phyloP scores from a whole-genome alignment of 768 basidiomycete genomes.

The Pleurotus pulmonarius region DNA sequence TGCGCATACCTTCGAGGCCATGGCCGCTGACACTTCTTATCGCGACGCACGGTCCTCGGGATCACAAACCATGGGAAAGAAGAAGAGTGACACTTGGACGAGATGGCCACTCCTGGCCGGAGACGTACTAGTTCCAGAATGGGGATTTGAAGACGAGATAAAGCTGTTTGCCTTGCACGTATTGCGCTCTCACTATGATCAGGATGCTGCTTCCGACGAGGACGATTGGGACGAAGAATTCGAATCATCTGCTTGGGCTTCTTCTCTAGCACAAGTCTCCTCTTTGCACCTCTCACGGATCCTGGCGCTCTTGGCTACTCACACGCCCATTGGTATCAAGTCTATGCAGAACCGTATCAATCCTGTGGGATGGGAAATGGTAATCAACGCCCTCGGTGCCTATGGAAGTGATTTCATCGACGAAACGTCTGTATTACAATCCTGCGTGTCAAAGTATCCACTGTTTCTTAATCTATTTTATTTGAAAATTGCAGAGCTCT shows the following conservation, averaged over 20 bases:
- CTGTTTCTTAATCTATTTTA: neutral
- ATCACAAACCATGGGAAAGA: slow-evolving; percentile 1
- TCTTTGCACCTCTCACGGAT: slow-evolving; percentile 46
- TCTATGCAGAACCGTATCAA: slow-evolving; percentile 64
- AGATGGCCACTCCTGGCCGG: slow-evolving; percentile 67
- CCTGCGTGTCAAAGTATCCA: neutral
- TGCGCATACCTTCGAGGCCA: neutral
- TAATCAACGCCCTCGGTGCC: slow-evolving; percentile 50
- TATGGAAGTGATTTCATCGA: slow-evolving; percentile 31
- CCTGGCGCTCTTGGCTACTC: slow-evolving; percentile 50
- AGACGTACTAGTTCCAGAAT: slow-evolving; percentile 67
- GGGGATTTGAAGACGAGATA: slow-evolving; percentile 69
- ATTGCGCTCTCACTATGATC: slow-evolving; percentile 3
- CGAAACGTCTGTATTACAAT: slow-evolving; percentile 26
- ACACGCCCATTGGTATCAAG: slow-evolving; percentile 50
- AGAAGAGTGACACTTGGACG: slow-evolving; percentile 55
- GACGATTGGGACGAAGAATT: slow-evolving; percentile 18
- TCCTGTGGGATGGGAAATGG: slow-evolving; percentile 59
- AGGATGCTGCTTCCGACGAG: slow-evolving; percentile 20
- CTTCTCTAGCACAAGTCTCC: slow-evolving; percentile 37
- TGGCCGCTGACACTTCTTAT: slow-evolving; percentile 11
- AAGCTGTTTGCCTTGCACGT: slow-evolving; percentile 32
- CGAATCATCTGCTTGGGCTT: slow-evolving; percentile 26
- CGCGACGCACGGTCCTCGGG: neutral
- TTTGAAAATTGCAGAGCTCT: slow-evolving; percentile 2